Percentiles rank a stretch among this genome's conserved stretches.
Conservation (phyloP, 495 filamentous ascomycete genomes). For the Penicillium odoratum region DNA sequence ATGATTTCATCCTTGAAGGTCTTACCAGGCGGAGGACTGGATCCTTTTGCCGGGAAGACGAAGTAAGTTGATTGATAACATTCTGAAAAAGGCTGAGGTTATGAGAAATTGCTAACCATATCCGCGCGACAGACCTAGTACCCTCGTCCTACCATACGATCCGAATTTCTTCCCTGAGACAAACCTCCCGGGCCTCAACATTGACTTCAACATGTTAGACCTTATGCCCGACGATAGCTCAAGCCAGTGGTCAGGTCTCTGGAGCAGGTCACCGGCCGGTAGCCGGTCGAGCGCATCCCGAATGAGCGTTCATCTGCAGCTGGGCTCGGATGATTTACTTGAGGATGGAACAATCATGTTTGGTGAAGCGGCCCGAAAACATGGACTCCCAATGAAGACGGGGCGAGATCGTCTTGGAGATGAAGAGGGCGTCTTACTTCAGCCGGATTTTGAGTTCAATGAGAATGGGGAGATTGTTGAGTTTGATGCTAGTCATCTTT, state of each 20-base stretch:
- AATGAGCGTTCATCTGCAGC: slow-evolving; percentile 31
- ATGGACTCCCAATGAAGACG: slow-evolving; percentile 18
- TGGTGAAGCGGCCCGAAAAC: slow-evolving; percentile 19
- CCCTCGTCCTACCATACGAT: slow-evolving; percentile 79
- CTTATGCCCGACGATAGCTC: slow-evolving; percentile 8
- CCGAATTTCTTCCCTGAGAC: slow-evolving; percentile 80
- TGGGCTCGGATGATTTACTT: slow-evolving; percentile 33
- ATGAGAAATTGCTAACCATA: neutral
- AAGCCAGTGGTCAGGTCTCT: slow-evolving; percentile 24
- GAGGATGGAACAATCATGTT: slow-evolving; percentile 19
- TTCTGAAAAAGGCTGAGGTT: neutral
- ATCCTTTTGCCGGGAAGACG: slow-evolving; percentile 68
- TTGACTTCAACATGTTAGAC: slow-evolving; percentile 47
- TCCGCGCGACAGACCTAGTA: slow-evolving; percentile 62
- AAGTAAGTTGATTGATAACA: slow-evolving; percentile 51
- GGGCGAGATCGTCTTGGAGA: slow-evolving; percentile 27
- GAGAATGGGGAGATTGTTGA: slow-evolving; percentile 60
- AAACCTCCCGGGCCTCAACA: slow-evolving; percentile 54
- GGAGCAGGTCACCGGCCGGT: slow-evolving; percentile 30
- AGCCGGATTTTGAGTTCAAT: slow-evolving; percentile 66
- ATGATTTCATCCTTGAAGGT: slow-evolving; percentile 65
- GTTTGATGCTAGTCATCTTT: slow-evolving; percentile 23
- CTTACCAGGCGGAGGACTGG: slow-evolving; percentile 57
- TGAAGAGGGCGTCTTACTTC: slow-evolving; percentile 54
- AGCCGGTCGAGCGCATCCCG: slow-evolving; percentile 32